Evolutionary conservation across 2,329 filamentous ascomycete species (phyloP).

Genomic region (Talaromyces sp.): DNA sequence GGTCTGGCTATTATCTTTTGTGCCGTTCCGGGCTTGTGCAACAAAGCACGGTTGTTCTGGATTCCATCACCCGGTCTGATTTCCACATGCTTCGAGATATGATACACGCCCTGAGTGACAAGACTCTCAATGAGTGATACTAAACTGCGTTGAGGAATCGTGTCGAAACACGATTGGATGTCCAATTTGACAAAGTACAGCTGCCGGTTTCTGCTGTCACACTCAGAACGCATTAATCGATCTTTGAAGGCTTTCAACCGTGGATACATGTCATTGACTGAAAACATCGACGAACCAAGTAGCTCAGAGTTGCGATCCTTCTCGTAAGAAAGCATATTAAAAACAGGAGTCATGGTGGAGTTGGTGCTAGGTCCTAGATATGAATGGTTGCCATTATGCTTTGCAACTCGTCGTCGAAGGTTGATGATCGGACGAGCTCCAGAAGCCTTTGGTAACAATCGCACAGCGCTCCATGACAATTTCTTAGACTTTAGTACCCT

Average conservation of each 20-base stretch:
- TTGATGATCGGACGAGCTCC: constrained; percentile 85
- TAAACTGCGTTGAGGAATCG: constrained; percentile 76
- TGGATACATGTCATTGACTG: constrained; percentile 71
- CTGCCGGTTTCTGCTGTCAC: constrained; percentile 13
- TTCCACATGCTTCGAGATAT: constrained; percentile 68
- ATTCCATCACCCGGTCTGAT: constrained; percentile 49
- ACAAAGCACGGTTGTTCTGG: constrained; percentile 12
- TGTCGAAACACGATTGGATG: constrained; percentile 89
- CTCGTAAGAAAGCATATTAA: constrained; percentile 73
- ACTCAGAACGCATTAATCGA: constrained; percentile 15
- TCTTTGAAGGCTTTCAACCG: constrained; percentile 66
- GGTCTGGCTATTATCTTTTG: constrained; percentile 21
- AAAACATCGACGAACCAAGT: constrained; percentile 77
- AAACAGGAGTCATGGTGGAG: constrained; percentile 64
- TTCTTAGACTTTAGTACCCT: constrained; percentile 55
- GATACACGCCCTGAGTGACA: constrained; percentile 59
- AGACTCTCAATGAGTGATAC: constrained; percentile 59
- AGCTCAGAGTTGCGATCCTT: constrained; percentile 54
- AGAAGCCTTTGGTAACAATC: constrained; percentile 73
- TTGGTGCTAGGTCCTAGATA: constrained; percentile 62
- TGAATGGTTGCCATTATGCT: constrained; percentile 42
- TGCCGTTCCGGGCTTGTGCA: constrained; percentile 7
- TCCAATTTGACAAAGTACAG: constrained; percentile 92
- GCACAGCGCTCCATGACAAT: constrained; percentile 71
- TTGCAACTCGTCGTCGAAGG: constrained; percentile 60